These are phyloP conservation scores for Paramarasmius palmivorus DNA, from an alignment of 1,284 basidiomycete species.

Conservation along the genomic window DNA sequence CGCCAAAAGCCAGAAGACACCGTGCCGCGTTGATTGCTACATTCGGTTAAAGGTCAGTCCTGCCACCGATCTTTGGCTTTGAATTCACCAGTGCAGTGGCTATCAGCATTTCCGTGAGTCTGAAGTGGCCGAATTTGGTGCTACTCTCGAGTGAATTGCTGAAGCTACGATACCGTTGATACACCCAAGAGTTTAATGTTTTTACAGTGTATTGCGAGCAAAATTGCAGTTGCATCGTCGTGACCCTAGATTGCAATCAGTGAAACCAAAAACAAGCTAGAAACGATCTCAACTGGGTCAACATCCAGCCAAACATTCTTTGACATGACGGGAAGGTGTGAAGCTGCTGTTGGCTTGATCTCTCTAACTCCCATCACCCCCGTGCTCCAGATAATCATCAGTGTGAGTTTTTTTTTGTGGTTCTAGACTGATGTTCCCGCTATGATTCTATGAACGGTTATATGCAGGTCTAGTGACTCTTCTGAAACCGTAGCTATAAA, in stretches of 20 bases:
- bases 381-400: no score
- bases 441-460: no score
- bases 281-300: conserved; percentile 34
- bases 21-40: conserved; percentile 70
- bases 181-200: conserved; percentile 72
- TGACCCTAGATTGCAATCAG: conserved; percentile 82
- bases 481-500: no score
- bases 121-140: conserved; percentile 25
- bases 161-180: conserved; percentile 60
- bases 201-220: conserved; percentile 67
- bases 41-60: no score
- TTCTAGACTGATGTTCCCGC: no score
- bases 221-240: conserved; percentile 81
- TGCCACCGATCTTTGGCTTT: no score
- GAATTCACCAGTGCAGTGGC: conserved; percentile 46
- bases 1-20: conserved; percentile 71
- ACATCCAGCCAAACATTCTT: conserved; percentile 41
- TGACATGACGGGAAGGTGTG: not conserved
- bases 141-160: not conserved
- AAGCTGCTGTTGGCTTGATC: not conserved
- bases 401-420: no score
- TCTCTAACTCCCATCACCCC: no score
- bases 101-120: conserved; percentile 78
- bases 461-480: no score
- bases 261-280: no score